A percentile compares a stretch with the other conserved stretches of the same genome.
phyloP scores from a whole-genome alignment of 2,329 filamentous ascomycete species.

The Leptographium wingfieldii region DNA sequence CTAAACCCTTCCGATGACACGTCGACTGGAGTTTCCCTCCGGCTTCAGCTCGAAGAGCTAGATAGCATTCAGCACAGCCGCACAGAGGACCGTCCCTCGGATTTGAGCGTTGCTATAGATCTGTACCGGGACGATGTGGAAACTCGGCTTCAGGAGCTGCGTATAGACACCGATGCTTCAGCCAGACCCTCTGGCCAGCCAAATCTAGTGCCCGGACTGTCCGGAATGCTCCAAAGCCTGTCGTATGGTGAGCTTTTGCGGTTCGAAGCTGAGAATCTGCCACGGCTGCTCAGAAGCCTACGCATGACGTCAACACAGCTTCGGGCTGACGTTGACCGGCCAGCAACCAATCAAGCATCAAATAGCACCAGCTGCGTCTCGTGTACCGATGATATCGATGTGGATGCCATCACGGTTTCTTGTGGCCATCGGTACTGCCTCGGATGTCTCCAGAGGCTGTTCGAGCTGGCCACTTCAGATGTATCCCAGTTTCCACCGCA shows the following conservation, averaged over 20 bases:
- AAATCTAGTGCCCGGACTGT: background rate
- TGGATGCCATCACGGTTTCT: slow-evolving; percentile 10
- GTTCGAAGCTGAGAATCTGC: background rate
- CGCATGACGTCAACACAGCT: background rate
- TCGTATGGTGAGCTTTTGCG: background rate
- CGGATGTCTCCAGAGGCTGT: slow-evolving; percentile 30
- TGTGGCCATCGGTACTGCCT: slow-evolving; percentile 37
- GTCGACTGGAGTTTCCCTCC: background rate
- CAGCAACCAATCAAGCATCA: background rate
- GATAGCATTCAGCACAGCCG: background rate
- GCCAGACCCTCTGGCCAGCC: background rate
- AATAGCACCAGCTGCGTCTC: background rate
- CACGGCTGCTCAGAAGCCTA: background rate
- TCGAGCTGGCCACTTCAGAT: slow-evolving; percentile 28
- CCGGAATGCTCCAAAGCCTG: background rate
- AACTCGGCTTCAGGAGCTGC: background rate
- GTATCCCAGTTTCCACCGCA: slow-evolving; percentile 39
- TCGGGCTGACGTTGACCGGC: background rate
- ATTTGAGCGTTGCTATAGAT: background rate
- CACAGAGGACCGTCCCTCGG: background rate
- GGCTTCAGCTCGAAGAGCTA: background rate
- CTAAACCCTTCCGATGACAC: background rate
- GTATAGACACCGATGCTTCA: background rate
- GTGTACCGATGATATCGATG: background rate
- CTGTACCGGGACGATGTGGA: background rate